phyloP scores from a whole-genome alignment of 108 stramenopile species.

The Cyclotella choctawhatcheeana region DNA sequence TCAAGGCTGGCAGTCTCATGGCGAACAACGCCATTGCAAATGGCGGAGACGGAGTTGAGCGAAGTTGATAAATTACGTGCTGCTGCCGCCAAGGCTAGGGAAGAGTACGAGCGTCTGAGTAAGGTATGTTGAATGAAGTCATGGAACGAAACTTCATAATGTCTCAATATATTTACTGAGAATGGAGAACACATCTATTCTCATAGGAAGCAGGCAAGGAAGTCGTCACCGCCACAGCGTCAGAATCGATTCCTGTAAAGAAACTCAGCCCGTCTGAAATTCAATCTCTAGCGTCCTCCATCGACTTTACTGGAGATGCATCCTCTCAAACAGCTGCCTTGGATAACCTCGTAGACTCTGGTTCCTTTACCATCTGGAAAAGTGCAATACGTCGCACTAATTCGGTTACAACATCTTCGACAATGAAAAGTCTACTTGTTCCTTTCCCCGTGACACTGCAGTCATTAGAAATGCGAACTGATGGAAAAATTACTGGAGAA shows the following conservation, averaged over 20 bases:
- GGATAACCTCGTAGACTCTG: constrained; percentile 54
- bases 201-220: constrained; percentile 41
- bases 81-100: constrained; percentile 80
- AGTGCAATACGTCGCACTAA: constrained; percentile 47
- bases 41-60: constrained; percentile 23
- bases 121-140: constrained; percentile 56
- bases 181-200: no score
- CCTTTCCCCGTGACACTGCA: constrained; percentile 73
- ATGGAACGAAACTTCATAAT: no score
- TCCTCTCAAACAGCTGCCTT: constrained; percentile 50
- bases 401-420: constrained; percentile 39
- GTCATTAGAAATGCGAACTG: constrained; percentile 64
- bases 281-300: constrained; percentile 29
- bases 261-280: constrained; percentile 37
- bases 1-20: neutral
- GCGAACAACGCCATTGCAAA: neutral
- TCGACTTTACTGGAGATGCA: constrained; percentile 59
- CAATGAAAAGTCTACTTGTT: constrained; percentile 35
- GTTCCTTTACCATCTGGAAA: constrained; percentile 64
- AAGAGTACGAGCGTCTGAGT: constrained; percentile 72
- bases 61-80: constrained; percentile 71
- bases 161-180: no score
- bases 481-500: constrained; percentile 59
- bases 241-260: constrained; percentile 18
- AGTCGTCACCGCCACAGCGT: constrained; percentile 25